phyloP scores from a whole-genome alignment of 306 rosid species.

The Rosa multiflora region DNA sequence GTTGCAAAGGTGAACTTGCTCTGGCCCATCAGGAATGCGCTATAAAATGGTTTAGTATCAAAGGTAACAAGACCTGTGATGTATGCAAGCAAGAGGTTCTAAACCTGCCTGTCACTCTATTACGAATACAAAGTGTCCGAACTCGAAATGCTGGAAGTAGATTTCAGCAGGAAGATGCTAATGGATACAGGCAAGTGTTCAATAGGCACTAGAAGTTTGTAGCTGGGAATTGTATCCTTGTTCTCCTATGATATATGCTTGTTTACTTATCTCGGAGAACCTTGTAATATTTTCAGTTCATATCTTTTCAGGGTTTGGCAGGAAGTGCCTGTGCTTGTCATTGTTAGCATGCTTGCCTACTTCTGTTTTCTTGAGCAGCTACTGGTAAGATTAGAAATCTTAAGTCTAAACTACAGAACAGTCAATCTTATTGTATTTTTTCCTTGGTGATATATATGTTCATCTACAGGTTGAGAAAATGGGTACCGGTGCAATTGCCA shows the following conservation, averaged over 20 bases:
- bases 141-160: constrained; percentile 48
- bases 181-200: constrained; percentile 68
- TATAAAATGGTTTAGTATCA: constrained; percentile 92
- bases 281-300: constrained; percentile 20
- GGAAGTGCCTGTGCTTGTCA: constrained; percentile 94
- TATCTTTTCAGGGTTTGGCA: constrained; percentile 78
- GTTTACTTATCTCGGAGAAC: neutral
- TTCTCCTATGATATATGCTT: neutral
- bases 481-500: constrained; percentile 75
- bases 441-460: constrained; percentile 23
- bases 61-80: constrained; percentile 92
- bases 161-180: constrained; percentile 48
- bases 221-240: neutral
- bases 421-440: constrained; percentile 20
- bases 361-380: constrained; percentile 97
- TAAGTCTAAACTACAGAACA: constrained; percentile 11
- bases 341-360: constrained; percentile 94
- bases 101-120: constrained; percentile 83
- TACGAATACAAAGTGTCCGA: constrained; percentile 63
- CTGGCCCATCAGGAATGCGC: constrained; percentile 97
- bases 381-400: constrained; percentile 52
- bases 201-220: neutral
- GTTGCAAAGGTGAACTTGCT: constrained; percentile 99
- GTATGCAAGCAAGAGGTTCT: constrained; percentile 91
- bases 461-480: constrained; percentile 67